Percentiles rank a stretch among this genome's conserved stretches.
phyloP scores from a whole-genome alignment of 1,284 basidiomycete species.

The Chondrostereum purpureum region DNA sequence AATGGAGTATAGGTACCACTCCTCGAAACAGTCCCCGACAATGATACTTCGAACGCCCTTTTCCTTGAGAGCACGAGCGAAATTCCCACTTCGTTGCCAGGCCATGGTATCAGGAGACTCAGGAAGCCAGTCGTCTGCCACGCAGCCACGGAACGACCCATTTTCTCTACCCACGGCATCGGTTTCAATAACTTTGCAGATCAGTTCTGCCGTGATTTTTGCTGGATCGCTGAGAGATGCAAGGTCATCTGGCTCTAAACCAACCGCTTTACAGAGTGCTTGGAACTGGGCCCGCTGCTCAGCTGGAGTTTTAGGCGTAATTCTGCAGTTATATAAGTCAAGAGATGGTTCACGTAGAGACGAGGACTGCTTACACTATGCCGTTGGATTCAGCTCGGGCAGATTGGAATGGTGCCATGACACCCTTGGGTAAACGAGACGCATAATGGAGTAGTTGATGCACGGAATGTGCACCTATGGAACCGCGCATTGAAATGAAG shows the following conservation, averaged over 20 bases:
- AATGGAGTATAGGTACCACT: constrained; percentile 72
- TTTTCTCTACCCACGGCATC: constrained; percentile 41
- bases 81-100: constrained; percentile 58
- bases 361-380: too few species aligned
- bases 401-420: constrained; percentile 56
- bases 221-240: constrained; percentile 43
- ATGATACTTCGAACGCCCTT: constrained; percentile 58
- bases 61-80: constrained; percentile 46
- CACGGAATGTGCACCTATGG: constrained; percentile 61
- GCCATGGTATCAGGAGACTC: constrained; percentile 52
- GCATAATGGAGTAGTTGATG: constrained; percentile 70
- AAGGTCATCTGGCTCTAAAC: constrained; percentile 55
- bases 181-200: constrained; percentile 53
- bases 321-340: too few species aligned
- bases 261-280: constrained; percentile 49
- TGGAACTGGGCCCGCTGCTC: constrained; percentile 58
- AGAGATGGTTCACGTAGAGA: too few species aligned
- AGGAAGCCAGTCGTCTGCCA: constrained; percentile 52
- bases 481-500: constrained; percentile 19
- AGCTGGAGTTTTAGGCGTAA: constrained; percentile 52
- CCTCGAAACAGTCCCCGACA: constrained; percentile 65
- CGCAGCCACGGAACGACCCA: constrained; percentile 65
- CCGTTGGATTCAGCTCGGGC: too few species aligned
- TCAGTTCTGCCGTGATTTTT: constrained; percentile 44
- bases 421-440: constrained; percentile 51